Conservation (phyloP, 2,329 filamentous ascomycete species). For the Akanthomyces muscarius region DNA sequence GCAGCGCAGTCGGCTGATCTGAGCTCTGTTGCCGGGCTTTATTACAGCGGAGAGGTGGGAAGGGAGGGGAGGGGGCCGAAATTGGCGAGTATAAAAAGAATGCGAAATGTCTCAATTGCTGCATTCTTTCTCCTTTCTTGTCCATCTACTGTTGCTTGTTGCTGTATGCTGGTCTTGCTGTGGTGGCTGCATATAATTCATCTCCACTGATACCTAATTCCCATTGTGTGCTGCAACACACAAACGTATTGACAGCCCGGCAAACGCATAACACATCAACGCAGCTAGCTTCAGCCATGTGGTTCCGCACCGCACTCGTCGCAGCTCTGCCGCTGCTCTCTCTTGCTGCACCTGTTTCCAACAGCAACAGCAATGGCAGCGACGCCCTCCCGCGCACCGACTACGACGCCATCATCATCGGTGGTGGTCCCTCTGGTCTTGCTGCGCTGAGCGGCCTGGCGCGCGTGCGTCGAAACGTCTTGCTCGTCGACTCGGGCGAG, state of each 20-base stretch:
- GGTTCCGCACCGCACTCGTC: slow-evolving; percentile 12
- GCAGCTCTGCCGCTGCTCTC: slow-evolving; percentile 20
- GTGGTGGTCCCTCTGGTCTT: slow-evolving; percentile 55
- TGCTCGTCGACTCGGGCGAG: slow-evolving; percentile 54
- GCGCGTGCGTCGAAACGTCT: slow-evolving; percentile 50
- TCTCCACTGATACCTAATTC: not conserved
- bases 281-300: not conserved
- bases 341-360: slow-evolving; percentile 18
- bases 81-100: slow-evolving; percentile 10
- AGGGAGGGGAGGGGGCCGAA: not conserved
- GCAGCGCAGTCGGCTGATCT: not conserved
- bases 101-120: not conserved
- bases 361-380: not conserved
- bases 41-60: not conserved
- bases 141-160: not conserved
- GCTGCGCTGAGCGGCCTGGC: slow-evolving; percentile 53
- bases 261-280: not conserved
- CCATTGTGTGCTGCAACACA: not conserved
- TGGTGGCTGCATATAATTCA: not conserved
- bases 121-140: not conserved
- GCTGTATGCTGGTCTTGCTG: not conserved
- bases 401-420: slow-evolving; percentile 55
- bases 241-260: not conserved
- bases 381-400: slow-evolving; percentile 19
- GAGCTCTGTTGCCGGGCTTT: not conserved